phyloP scores from a whole-genome alignment of 2,329 filamentous ascomycete genomes.

The Taxawa tesnikishii region DNA sequence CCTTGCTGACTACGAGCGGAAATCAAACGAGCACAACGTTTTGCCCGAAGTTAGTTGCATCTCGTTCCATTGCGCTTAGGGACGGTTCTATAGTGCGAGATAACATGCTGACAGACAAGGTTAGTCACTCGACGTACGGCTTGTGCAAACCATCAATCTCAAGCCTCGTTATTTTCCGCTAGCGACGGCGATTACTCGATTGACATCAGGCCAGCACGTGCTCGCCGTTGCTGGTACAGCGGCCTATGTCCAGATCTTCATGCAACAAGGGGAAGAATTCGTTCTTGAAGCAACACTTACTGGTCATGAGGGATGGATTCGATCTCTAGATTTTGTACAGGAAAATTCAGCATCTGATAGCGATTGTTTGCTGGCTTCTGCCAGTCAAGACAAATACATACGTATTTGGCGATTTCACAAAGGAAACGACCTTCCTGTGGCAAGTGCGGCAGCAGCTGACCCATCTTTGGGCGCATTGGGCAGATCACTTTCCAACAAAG shows the following conservation, averaged over 20 bases:
- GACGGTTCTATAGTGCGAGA: too few relatives aligned
- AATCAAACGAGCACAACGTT: too few relatives aligned
- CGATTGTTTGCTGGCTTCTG: slow-evolving; percentile 77
- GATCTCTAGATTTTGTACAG: slow-evolving; percentile 65
- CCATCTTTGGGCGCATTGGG: slow-evolving; percentile 48
- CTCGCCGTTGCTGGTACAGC: slow-evolving; percentile 81
- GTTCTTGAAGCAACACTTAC: slow-evolving; percentile 62
- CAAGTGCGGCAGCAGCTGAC: slow-evolving; percentile 43
- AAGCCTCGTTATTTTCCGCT: slow-evolving; percentile 74
- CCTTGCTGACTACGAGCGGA: background rate
- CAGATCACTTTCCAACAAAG: slow-evolving; percentile 77
- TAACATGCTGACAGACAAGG: too few relatives aligned
- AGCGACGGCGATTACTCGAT: slow-evolving; percentile 53
- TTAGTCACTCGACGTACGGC: slow-evolving; percentile 27
- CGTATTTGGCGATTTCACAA: slow-evolving; percentile 79
- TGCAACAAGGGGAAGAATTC: slow-evolving; percentile 48
- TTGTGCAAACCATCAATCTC: slow-evolving; percentile 59
- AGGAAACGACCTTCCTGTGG: slow-evolving; percentile 51
- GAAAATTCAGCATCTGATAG: slow-evolving; percentile 43
- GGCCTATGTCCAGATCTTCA: slow-evolving; percentile 69
- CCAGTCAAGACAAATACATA: slow-evolving; percentile 95
- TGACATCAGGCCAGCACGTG: slow-evolving; percentile 36
- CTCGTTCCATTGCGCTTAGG: too few relatives aligned
- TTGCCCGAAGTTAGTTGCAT: too few relatives aligned
- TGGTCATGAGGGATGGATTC: slow-evolving; percentile 91